Conservation (phyloP, 257 asterid genomes). For the Sherardia arvensis region DNA sequence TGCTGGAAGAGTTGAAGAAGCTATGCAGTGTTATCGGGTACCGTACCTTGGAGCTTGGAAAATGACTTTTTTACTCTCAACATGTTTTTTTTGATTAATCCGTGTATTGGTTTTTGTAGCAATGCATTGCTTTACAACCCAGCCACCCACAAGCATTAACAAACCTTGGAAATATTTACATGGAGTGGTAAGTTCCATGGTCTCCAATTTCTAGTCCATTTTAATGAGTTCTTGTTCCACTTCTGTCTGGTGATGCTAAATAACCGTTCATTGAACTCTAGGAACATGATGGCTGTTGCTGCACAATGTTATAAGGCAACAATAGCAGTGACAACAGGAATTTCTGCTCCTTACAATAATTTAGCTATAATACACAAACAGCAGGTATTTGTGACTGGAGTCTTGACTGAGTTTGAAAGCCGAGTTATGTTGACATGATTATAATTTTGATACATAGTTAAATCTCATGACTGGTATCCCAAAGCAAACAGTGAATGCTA, state of each 20-base stretch:
- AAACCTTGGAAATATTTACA: constrained; percentile 92
- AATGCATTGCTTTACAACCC: constrained; percentile 91
- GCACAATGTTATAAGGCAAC: constrained; percentile 97
- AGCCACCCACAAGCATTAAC: constrained; percentile 97
- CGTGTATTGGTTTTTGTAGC: constrained; percentile 39
- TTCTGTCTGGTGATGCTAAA: constrained; percentile 6
- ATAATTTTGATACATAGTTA: neutral
- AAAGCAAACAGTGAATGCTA: neutral
- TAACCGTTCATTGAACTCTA: constrained; percentile 20
- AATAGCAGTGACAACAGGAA: constrained; percentile 78
- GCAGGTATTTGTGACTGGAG: constrained; percentile 40
- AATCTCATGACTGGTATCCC: neutral
- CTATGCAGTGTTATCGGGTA: constrained; percentile 84
- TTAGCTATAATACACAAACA: constrained; percentile 92
- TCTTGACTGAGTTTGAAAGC: neutral
- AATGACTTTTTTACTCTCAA: neutral
- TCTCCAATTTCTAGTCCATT: neutral
- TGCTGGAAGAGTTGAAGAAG: constrained; percentile 93
- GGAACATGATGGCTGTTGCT: constrained; percentile 96
- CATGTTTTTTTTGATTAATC: constrained; percentile 13
- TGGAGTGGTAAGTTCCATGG: constrained; percentile 72
- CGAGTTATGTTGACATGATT: neutral
- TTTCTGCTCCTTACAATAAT: constrained; percentile 94
- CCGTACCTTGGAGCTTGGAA: constrained; percentile 19
- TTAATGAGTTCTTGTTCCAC: neutral